Evolutionary conservation across 805 yeast genomes (phyloP), one percentile per base, ranked within the genome.

Genomic region (Kodamaea laetipori): DNA sequence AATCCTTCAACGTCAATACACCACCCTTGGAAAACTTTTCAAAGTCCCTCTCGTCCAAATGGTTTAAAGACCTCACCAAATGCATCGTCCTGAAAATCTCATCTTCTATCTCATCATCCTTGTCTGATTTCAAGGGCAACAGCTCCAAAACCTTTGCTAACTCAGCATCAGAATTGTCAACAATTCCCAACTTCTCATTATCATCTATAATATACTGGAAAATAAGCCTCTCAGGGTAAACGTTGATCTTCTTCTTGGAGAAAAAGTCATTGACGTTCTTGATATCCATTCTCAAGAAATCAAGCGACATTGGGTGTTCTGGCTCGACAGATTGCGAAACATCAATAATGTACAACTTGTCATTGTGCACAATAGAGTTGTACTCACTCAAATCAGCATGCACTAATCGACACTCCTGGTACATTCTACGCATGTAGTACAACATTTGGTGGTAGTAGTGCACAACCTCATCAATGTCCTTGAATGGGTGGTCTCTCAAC

Each of bases 281-380:
- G 58, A 94, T 90, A 66, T 94, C 99, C 99, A 94, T 94, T 59
- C 99, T 74, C 47, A 94, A 67, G 61, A 94, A 94, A 62, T 94
- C 98, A 51, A 94, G 73, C 33, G 96, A 86, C 89, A 89, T 89
- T 8, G 97, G 98, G 65, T 94, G 99, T 55, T 90, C 97, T 7
- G 97, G 97, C 63, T 94, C 98, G 17, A 94, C 98, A 28, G 95
- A 83, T 63, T 94, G 99, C 1, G 98, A 90, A 8, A 94, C 99
- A 67, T 94, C 99, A 53, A 94, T 87, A 45, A 94, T 86, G 65
- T 86, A 90, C 21, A 94, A 69, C 58, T 80, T 78, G 25, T 77
- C 82, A 6, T 86, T 62, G 58, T 92, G 97, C 16, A 94, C 86
- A 42, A 94, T 85, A 1, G 90, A 78, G 61, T 94, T 94, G 69